These are phyloP conservation scores for Fusarium bactridioides DNA, from an alignment of 2,329 filamentous ascomycete genomes.

Conservation along the genomic window DNA sequence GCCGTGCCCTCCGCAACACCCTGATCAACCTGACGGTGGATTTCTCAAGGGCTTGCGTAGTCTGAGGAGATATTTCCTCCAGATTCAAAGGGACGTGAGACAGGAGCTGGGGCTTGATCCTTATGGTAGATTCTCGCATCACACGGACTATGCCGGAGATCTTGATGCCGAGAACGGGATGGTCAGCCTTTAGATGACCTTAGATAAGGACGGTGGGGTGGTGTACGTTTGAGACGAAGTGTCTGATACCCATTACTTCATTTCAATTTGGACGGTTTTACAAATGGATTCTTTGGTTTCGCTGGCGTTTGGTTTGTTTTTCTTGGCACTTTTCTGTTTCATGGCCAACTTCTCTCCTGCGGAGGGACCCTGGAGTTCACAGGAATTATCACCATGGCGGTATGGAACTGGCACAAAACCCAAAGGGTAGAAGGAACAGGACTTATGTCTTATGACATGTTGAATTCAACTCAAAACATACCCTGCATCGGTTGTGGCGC, in stretches of 20 bases:
- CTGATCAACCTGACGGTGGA: constrained; percentile 82
- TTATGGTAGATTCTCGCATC: constrained; percentile 38
- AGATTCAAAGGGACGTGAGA: constrained; percentile 81
- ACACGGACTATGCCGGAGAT: constrained; percentile 34
- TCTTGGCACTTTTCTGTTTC: constrained; percentile 5
- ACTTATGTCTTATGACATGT: constrained; percentile 30
- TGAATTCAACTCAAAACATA: constrained; percentile 39
- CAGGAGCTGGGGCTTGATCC: constrained; percentile 58
- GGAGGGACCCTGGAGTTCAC: constrained; percentile 30
- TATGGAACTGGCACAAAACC: constrained; percentile 15
- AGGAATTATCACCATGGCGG: constrained; percentile 7
- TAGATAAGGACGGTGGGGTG: not conserved
- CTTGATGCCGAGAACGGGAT: constrained; percentile 46
- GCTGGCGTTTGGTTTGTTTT: constrained; percentile 5
- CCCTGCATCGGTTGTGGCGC: constrained; percentile 43
- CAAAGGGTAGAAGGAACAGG: constrained; percentile 23
- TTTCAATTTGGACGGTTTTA: constrained; percentile 13
- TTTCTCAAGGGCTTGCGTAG: constrained; percentile 86
- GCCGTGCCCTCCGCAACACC: constrained; percentile 82
- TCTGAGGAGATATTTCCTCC: constrained; percentile 83
- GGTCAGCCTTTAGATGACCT: constrained; percentile 42
- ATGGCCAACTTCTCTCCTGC: constrained; percentile 17
- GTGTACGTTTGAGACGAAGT: constrained; percentile 16
- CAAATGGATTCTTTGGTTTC: constrained; percentile 25
- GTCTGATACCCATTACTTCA: constrained; percentile 32